Evolutionary conservation across 768 basidiomycete species (phyloP).

Genomic region (Lepiota subincarnata): DNA sequence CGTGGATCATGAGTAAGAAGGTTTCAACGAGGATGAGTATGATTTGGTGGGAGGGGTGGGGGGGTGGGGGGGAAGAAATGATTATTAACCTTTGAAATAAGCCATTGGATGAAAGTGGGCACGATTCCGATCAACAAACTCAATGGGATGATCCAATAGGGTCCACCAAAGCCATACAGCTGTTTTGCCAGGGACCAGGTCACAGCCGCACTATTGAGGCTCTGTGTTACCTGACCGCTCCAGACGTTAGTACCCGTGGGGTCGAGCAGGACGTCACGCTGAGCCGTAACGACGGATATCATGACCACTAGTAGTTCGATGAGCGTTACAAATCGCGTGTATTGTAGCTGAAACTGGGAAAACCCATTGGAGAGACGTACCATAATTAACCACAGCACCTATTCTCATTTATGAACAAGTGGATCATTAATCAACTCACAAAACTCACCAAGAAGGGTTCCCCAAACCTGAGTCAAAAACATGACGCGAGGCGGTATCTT

Average conservation of each 20-base stretch:
- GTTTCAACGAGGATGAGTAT: background rate
- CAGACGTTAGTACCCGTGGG: conserved; percentile 59
- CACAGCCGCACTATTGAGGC: conserved; percentile 52
- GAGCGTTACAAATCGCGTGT: background rate
- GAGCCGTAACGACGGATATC: conserved; percentile 47
- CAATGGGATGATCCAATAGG: conserved; percentile 55
- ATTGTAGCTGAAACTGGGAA: background rate
- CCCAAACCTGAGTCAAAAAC: conserved; percentile 64
- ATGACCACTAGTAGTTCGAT: conserved; percentile 44
- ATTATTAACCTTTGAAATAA: conserved; percentile 42
- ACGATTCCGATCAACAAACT: conserved; percentile 50
- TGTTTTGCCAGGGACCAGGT: conserved; percentile 63
- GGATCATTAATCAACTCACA: background rate
- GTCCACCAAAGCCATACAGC: conserved; percentile 49
- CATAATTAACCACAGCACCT: conserved; percentile 37
- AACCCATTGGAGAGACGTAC: conserved; percentile 17
- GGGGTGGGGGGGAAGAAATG: too few relatives aligned
- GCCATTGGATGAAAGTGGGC: conserved; percentile 49
- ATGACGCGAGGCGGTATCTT: conserved; percentile 67
- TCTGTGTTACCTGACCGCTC: conserved; percentile 50
- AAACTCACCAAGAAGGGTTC: conserved; percentile 49
- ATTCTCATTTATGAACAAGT: background rate
- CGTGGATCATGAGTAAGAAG: background rate
- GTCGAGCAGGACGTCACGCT: conserved; percentile 48
- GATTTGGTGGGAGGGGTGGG: background rate